Percentiles rank a stretch among this genome's conserved stretches.
phyloP scores from a whole-genome alignment of 2,329 filamentous ascomycete species.

The Xylariaceae sp. region DNA sequence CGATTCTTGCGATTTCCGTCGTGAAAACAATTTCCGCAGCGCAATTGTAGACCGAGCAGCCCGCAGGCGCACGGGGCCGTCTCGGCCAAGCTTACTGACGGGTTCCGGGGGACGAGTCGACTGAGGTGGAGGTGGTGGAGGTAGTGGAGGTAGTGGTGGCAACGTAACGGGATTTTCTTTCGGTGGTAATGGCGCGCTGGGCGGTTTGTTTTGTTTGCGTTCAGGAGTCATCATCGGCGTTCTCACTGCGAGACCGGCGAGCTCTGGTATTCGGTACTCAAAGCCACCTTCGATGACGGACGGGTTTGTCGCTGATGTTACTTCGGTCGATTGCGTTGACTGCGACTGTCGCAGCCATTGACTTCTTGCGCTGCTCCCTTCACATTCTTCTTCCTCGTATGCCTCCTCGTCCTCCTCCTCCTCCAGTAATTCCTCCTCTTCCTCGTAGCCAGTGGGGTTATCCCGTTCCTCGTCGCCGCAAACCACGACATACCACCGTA shows the following conservation, averaged over 20 bases:
- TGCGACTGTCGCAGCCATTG: slow-evolving; percentile 20
- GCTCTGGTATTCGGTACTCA: slow-evolving; percentile 32
- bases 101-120: slow-evolving; percentile 11
- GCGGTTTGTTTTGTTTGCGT: slow-evolving; percentile 21
- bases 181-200: slow-evolving; percentile 12
- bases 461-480: slow-evolving; percentile 58
- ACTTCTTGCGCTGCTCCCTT: slow-evolving; percentile 20
- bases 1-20: slow-evolving; percentile 21
- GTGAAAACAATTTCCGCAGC: slow-evolving; percentile 26
- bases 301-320: slow-evolving; percentile 16
- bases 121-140: slow-evolving; percentile 20
- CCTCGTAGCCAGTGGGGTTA: slow-evolving; percentile 33
- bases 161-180: slow-evolving; percentile 12
- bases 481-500: slow-evolving; percentile 60
- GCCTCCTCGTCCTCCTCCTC: slow-evolving; percentile 32
- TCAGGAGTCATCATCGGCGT: slow-evolving; percentile 20
- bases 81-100: slow-evolving; percentile 2
- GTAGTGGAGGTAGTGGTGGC: slow-evolving; percentile 18
- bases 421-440: slow-evolving; percentile 46
- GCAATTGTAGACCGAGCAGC: slow-evolving; percentile 23
- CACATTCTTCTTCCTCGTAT: slow-evolving; percentile 22
- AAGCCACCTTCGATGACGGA: slow-evolving; percentile 30
- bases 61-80: slow-evolving; percentile 17
- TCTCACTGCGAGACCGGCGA: slow-evolving; percentile 22
- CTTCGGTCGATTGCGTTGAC: slow-evolving; percentile 23